Base-by-base conservation (phyloP, 176 grass and related monocot genomes). In the Bolboschoenus planiculmis region DNA sequence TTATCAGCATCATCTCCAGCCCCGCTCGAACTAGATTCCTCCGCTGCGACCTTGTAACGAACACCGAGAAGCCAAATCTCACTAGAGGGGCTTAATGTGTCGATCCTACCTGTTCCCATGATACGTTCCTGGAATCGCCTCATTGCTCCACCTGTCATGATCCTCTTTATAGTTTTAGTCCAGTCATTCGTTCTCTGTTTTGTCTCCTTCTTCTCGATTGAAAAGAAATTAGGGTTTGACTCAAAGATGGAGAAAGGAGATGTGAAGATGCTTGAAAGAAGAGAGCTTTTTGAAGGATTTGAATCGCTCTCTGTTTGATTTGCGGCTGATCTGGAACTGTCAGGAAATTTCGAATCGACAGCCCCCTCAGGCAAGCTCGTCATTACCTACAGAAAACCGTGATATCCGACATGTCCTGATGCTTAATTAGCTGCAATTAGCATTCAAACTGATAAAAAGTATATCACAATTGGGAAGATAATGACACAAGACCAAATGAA, bases 1-100 rank as follows among this genome's bases (percentile, higher is more conserved):
- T 78, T 89, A n/a, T 64, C 63, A 3, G 75, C 35, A 42, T 80
- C 54, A 80, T 60, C 78, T 24, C 50, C 90, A 0, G 84, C 47
- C 62, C 35, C 78, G 10, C 83, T 57, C 1, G 86, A 91, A 82
- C 80, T 82, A 1, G 84, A 91, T 74, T 87, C 89, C 48, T 85
- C 91, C 0, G 71, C 21, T 9, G 87, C 78, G 29, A 86, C 51
- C 80, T 83, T 93, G 37, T 99, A 99, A 62, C 93, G 90, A 85
- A 86, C 91, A 10, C 97, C 97, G 50, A 99, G 97, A 86, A 99
- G 77, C 97, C 93, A 96, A 8, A 93, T 90, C 21, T 96, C 91
- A 39, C 72, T 73, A 8, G 86, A 71, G n/a, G 80, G 78, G 84
- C 84, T 90, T 30, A 90, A 71, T 37, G 88, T 59, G n/a, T 86